These are phyloP conservation scores for Musa troglodytarum DNA, from an alignment of 176 grass and related monocot genomes.

Conservation along the genomic window DNA sequence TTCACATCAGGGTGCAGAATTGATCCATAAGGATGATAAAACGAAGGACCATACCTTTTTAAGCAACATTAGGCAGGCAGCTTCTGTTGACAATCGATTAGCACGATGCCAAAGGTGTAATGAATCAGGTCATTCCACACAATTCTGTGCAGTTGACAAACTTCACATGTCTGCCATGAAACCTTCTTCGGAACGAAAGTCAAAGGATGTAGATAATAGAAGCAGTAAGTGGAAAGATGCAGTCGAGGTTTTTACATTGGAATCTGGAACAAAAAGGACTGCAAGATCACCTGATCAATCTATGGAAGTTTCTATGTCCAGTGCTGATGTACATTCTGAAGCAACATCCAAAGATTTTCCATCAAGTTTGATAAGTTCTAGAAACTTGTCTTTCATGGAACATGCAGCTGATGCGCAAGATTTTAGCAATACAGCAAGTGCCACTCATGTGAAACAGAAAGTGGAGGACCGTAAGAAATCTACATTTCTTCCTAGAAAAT, in stretches of 20 bases:
- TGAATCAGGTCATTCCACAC: slow-evolving; percentile 56
- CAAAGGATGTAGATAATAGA: slow-evolving; percentile 39
- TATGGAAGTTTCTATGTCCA: slow-evolving; percentile 25
- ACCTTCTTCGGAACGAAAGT: slow-evolving; percentile 38
- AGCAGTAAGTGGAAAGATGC: slow-evolving; percentile 24
- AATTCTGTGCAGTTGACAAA: slow-evolving; percentile 53
- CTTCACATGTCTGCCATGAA: slow-evolving; percentile 43
- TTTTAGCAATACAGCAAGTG: slow-evolving; percentile 2
- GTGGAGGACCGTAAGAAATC: slow-evolving; percentile 6
- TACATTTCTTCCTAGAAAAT: slow-evolving; percentile 9
- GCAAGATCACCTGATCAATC: slow-evolving; percentile 26
- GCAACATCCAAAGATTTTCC: slow-evolving; percentile 24
- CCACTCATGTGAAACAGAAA: slow-evolving; percentile 18
- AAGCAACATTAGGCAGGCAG: slow-evolving; percentile 27
- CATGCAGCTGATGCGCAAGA: slow-evolving; percentile 12
- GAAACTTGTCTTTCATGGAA: slow-evolving; percentile 11
- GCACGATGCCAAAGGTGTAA: slow-evolving; percentile 60
- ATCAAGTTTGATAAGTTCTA: slow-evolving; percentile 16
- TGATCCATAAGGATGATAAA: slow-evolving; percentile 34
- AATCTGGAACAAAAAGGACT: slow-evolving; percentile 16
- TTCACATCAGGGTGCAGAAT: slow-evolving; percentile 27
- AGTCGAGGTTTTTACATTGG: slow-evolving; percentile 13
- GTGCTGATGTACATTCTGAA: slow-evolving; percentile 23
- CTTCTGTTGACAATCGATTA: slow-evolving; percentile 23
- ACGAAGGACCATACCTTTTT: slow-evolving; percentile 25